phyloP scores from a whole-genome alignment of 371 early-diverging fungal species.

The Actinomortierella wolfii region DNA sequence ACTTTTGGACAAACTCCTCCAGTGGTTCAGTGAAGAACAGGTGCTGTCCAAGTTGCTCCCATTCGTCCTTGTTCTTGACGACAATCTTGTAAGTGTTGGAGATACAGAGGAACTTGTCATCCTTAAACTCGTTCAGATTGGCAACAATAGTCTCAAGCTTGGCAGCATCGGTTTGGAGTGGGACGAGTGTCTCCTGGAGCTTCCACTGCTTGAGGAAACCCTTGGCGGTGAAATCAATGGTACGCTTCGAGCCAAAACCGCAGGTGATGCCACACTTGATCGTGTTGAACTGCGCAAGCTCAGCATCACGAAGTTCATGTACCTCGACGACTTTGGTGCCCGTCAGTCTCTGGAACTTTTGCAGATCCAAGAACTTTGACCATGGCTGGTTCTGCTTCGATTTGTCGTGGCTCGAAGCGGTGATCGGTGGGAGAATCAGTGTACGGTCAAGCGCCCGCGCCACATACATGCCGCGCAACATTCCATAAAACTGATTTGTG shows the following conservation, averaged over 20 bases:
- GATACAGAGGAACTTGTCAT: constrained; percentile 34
- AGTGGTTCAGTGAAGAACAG: constrained; percentile 27
- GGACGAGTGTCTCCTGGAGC: constrained; percentile 20
- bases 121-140: constrained; percentile 10
- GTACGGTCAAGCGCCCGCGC: constrained; percentile 31
- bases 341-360: constrained; percentile 29
- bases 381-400: constrained; percentile 46
- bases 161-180: constrained; percentile 20
- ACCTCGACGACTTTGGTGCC: constrained; percentile 38
- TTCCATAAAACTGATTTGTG: constrained; percentile 44
- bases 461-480: constrained; percentile 40
- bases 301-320: constrained; percentile 28
- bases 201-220: constrained; percentile 43
- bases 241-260: constrained; percentile 38
- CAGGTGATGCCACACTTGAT: constrained; percentile 37
- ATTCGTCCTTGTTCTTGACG: constrained; percentile 33
- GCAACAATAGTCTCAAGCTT: constrained; percentile 21
- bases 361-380: constrained; percentile 40
- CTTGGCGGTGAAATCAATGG: constrained; percentile 42
- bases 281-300: constrained; percentile 20
- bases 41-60: constrained; percentile 39
- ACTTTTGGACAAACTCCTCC: constrained; percentile 25
- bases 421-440: constrained; percentile 38
- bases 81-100: constrained; percentile 43
- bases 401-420: constrained; percentile 42